These are phyloP conservation scores for Inga oerstediana DNA, from an alignment of 306 rosid genomes.

Conservation along the genomic window DNA sequence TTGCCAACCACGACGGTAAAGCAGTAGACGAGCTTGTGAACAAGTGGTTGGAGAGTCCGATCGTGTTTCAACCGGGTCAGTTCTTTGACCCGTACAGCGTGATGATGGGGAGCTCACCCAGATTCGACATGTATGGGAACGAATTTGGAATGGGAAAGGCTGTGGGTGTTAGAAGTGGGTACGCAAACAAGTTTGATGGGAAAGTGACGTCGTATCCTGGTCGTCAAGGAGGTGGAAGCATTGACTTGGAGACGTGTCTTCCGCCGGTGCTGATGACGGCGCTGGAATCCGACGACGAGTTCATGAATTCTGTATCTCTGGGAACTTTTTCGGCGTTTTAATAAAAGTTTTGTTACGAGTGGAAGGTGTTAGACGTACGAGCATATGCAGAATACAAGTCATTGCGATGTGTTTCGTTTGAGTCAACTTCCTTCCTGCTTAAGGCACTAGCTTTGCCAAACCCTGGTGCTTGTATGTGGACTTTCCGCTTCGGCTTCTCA, in stretches of 20 bases:
- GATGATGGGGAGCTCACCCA: constrained; percentile 62
- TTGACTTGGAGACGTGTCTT: constrained; percentile 63
- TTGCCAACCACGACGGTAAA: constrained; percentile 29
- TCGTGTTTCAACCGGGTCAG: not conserved
- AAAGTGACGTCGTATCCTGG: constrained; percentile 50
- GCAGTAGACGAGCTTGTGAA: not conserved
- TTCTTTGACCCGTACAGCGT: constrained; percentile 31
- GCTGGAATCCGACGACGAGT: constrained; percentile 53
- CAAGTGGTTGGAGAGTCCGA: constrained; percentile 46
- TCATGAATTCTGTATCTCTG: constrained; percentile 41
- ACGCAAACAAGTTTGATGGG: constrained; percentile 54
- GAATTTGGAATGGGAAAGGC: constrained; percentile 85
- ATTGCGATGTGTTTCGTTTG: too few species aligned
- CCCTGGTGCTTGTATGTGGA: too few species aligned
- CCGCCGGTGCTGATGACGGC: constrained; percentile 40
- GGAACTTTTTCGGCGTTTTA: not conserved
- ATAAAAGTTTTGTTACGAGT: too few species aligned
- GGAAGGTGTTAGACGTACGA: too few species aligned
- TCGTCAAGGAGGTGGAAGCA: constrained; percentile 55
- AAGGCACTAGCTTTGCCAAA: too few species aligned
- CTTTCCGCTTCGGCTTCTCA: too few species aligned
- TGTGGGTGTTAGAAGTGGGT: constrained; percentile 53
- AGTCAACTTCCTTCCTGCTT: too few species aligned
- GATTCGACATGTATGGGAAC: constrained; percentile 58
- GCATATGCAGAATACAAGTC: too few species aligned